A percentile compares a stretch with the other conserved stretches of the same genome.
Evolutionary conservation across 2,329 filamentous ascomycete species (phyloP).

Genomic region (Hypoxylon sp.): DNA sequence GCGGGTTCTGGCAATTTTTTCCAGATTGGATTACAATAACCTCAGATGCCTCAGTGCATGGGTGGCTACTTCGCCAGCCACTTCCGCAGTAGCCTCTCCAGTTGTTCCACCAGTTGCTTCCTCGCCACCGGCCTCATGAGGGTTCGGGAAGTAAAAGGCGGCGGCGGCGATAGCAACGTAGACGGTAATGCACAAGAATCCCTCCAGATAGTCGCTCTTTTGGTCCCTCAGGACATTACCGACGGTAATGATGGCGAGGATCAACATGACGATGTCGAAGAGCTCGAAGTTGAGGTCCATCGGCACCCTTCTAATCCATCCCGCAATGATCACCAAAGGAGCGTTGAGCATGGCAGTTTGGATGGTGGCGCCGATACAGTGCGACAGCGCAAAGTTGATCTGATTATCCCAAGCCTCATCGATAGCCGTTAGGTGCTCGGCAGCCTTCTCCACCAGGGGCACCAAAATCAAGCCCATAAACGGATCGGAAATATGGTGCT

Average conservation of each 20-base stretch:
- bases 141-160: conserved; percentile 70
- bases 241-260: conserved; percentile 87
- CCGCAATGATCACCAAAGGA: conserved; percentile 84
- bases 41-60: conserved; percentile 22
- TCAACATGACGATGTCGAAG: conserved; percentile 85
- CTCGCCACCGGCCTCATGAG: conserved; percentile 68
- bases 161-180: conserved; percentile 72
- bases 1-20: conserved; percentile 5
- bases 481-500: conserved; percentile 62
- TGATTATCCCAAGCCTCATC: conserved; percentile 88
- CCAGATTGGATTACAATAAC: conserved; percentile 7
- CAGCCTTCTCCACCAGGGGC: conserved; percentile 86
- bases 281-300: conserved; percentile 89
- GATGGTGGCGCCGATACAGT: conserved; percentile 87
- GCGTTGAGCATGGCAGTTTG: conserved; percentile 92
- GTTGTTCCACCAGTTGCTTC: conserved; percentile 11
- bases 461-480: conserved; percentile 81
- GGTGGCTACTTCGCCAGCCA: conserved; percentile 6
- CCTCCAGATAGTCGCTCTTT: conserved; percentile 92
- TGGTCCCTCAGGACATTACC: conserved; percentile 89
- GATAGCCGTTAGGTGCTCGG: conserved; percentile 85
- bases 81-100: conserved; percentile 13
- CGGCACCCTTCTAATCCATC: conserved; percentile 78
- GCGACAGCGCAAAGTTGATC: conserved; percentile 87
- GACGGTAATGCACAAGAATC: conserved; percentile 79